Evolutionary conservation across 192 early-diverging fungal genomes (phyloP).

Genomic region (Spizellomyces punctatus): DNA sequence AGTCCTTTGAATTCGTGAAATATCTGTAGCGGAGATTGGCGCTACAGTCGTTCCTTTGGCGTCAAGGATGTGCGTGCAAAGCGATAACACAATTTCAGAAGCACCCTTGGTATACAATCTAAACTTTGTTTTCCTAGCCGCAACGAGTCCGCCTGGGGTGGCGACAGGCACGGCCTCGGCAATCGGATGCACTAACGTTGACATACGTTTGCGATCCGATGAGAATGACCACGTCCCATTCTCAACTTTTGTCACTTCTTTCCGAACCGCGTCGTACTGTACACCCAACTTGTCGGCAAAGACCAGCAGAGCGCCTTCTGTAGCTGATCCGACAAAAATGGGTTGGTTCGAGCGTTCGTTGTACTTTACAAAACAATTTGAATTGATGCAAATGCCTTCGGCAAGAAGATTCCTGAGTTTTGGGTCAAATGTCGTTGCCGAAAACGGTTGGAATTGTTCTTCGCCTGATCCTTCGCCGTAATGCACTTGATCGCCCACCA

Average conservation of each 20-base stretch:
- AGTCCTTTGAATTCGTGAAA: constrained; percentile 35
- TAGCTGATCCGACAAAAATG: constrained; percentile 60
- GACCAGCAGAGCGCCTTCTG: constrained; percentile 61
- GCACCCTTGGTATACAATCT: constrained; percentile 62
- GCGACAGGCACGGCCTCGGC: constrained; percentile 1
- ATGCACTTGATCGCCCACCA: constrained; percentile 46
- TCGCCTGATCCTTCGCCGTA: constrained; percentile 62
- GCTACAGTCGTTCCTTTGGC: constrained; percentile 23
- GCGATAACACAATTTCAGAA: constrained; percentile 56
- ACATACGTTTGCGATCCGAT: constrained; percentile 61
- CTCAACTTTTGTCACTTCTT: constrained; percentile 42
- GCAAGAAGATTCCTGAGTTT: constrained; percentile 38
- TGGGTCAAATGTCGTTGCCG: constrained; percentile 35
- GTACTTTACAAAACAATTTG: constrained; percentile 60
- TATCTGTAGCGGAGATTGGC: constrained; percentile 32
- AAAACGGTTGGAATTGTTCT: constrained; percentile 31
- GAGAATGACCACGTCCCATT: constrained; percentile 62
- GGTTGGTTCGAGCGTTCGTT: constrained; percentile 37
- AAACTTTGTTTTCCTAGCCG: constrained; percentile 19
- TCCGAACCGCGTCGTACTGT: constrained; percentile 46
- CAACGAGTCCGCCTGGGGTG: not conserved
- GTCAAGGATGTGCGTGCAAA: constrained; percentile 56
- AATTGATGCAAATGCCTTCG: constrained; percentile 56
- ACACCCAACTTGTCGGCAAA: constrained; percentile 50
- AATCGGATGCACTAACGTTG: constrained; percentile 45